phyloP scores from a whole-genome alignment of 75 land plant genomes.

The Pseudotsuga menziesii region DNA sequence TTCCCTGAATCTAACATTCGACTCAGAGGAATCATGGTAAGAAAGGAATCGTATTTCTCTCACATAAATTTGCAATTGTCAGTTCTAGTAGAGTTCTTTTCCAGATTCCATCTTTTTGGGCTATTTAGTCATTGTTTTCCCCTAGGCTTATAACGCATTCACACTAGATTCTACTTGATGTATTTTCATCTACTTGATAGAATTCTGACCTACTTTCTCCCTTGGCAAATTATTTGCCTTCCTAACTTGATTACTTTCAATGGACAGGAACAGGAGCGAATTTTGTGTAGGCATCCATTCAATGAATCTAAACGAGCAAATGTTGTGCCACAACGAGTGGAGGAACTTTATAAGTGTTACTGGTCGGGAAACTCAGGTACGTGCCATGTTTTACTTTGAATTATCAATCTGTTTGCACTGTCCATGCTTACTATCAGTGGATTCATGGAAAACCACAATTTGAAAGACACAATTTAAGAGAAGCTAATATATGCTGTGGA shows the following conservation, averaged over 20 bases:
- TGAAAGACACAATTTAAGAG: no score
- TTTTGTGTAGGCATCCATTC: constrained; percentile 96
- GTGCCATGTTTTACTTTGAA: neutral
- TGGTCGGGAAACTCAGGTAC: constrained; percentile 83
- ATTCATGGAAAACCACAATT: no score
- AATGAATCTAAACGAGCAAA: constrained; percentile 94
- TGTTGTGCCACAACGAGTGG: constrained; percentile 89
- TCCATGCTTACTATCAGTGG: no score
- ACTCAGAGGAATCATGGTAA: neutral
- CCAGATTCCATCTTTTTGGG: neutral
- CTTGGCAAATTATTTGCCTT: neutral
- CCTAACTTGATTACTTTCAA: neutral
- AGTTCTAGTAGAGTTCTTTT: neutral
- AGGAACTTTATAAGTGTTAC: constrained; percentile 88
- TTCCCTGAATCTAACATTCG: neutral
- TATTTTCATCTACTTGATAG: neutral
- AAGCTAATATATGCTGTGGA: no score
- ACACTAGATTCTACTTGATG: neutral
- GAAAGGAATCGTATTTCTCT: neutral
- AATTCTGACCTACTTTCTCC: neutral
- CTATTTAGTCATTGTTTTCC: neutral
- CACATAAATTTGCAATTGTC: neutral
- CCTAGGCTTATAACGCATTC: neutral
- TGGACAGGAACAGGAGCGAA: constrained; percentile 71
- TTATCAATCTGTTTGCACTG: no score